Conservation (phyloP, 805 yeast genomes). For the Vanderwaltozyma yarrowii region DNA sequence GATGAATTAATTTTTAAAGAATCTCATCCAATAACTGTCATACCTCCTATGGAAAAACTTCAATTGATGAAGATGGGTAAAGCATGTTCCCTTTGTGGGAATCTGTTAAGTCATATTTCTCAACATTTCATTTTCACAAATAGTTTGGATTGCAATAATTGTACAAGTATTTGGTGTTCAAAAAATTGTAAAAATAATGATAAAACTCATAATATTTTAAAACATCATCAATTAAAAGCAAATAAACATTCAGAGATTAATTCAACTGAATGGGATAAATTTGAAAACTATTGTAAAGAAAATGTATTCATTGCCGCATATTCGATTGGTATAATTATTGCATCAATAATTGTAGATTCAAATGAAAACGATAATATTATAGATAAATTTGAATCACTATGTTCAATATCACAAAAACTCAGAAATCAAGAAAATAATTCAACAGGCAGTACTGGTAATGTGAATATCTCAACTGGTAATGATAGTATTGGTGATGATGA, state of each 20-base stretch:
- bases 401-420: conserved; percentile 55
- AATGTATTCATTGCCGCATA: conserved; percentile 62
- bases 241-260: conserved; percentile 30
- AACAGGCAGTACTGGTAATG: conserved; percentile 31
- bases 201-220: conserved; percentile 42
- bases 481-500: conserved; percentile 5
- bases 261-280: conserved; percentile 40
- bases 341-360: conserved; percentile 17
- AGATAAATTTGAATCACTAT: conserved; percentile 49
- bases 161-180: conserved; percentile 65
- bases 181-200: conserved; percentile 47
- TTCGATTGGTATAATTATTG: conserved; percentile 51
- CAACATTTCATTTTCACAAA: conserved; percentile 26
- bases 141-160: conserved; percentile 56
- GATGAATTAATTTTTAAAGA: conserved; percentile 58
- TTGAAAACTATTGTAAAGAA: conserved; percentile 51
- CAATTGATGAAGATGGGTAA: conserved; percentile 48
- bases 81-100: conserved; percentile 68
- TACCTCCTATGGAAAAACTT: conserved; percentile 61
- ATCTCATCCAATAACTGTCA: conserved; percentile 41
- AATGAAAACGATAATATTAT: conserved; percentile 16
- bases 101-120: conserved; percentile 30
- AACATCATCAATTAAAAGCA: conserved; percentile 39
- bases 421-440: conserved; percentile 52
- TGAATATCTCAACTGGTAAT: conserved; percentile 30